Base-by-base conservation (phyloP, 768 basidiomycete species). In the Tylopilus intermedius region DNA sequence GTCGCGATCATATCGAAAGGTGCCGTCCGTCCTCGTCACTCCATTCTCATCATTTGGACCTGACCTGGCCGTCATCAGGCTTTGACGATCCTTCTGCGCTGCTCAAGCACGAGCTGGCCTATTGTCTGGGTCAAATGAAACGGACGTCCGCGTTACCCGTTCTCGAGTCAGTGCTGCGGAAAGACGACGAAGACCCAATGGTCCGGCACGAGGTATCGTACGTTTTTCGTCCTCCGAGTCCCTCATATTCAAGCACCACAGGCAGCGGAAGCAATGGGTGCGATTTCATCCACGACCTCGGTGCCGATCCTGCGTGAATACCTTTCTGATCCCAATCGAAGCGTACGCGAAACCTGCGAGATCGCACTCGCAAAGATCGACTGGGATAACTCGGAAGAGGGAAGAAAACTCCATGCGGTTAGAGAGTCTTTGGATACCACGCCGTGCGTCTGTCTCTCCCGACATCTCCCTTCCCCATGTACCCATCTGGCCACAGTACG, bases 221-320 rank as follows among this genome's bases (percentile, higher is more conserved):
- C 26, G 11, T 45, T 32, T 35, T n/a, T 26, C 21, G 37, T 37
- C 45, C 38, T 40, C 7, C 30, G 30, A 10, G 7, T 30, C 39
- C 50, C 42, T 58, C 56, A 60, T 39, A 41, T 51, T 49, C 57
- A 53, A 51, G 49, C 47, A 58, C 57, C 58, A 44, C 57, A 94
- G 89, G 94, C 95, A 46, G 96, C 96, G n/a, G 96, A 99, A 72
- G 96, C 96, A 8, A 87, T 99, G 76, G 96, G 94, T 38, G 96
- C 96, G 1, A 91, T 98, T 35, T 92, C 90, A 8, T 75, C 82
- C 21, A 62, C 75, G 2, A 59, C 71, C 0, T 89, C 91, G 14
- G 63, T 94, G 10, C 78, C 84, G 3, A 67, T 93, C 51, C 77
- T 99, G 35, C 71, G 74, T 50, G 76, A 86, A 67, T 94, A 86